Percentiles rank a stretch among this genome's conserved stretches.
Evolutionary conservation across 1,284 basidiomycete genomes (phyloP).

Genomic region (Pisolithus thermaeus): DNA sequence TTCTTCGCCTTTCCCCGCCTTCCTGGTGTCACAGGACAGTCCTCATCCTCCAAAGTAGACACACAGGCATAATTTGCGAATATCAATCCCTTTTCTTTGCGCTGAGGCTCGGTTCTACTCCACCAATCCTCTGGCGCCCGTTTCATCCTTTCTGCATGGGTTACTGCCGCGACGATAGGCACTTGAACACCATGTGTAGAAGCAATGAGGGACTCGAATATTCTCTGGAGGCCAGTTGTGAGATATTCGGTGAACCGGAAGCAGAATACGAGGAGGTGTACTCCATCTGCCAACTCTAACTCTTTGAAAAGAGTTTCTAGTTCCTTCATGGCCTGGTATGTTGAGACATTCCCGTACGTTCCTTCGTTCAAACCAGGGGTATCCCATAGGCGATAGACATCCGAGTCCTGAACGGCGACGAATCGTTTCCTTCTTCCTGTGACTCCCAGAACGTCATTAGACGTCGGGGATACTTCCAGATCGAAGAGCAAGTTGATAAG

Average conservation of each 20-base stretch:
- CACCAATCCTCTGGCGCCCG: neutral
- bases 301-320: constrained; percentile 17
- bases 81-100: neutral
- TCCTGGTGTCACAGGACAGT: too few relatives aligned
- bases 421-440: constrained; percentile 7
- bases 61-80: neutral
- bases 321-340: constrained; percentile 15
- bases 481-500: constrained; percentile 24
- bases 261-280: too few relatives aligned
- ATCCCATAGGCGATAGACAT: constrained; percentile 24
- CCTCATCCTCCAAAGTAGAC: neutral
- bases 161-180: constrained; percentile 23
- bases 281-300: constrained; percentile 8
- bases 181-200: constrained; percentile 15
- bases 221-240: constrained; percentile 20
- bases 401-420: constrained; percentile 10
- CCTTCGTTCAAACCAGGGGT: constrained; percentile 28
- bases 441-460: constrained; percentile 12
- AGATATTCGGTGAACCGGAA: too few relatives aligned
- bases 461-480: constrained; percentile 7
- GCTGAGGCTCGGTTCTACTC: neutral
- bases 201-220: constrained; percentile 13
- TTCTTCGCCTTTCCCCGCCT: too few relatives aligned
- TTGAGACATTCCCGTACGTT: constrained; percentile 19
- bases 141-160: neutral